These are phyloP conservation scores for Mycena alexandri DNA, from an alignment of 768 basidiomycete genomes.

Conservation along the genomic window DNA sequence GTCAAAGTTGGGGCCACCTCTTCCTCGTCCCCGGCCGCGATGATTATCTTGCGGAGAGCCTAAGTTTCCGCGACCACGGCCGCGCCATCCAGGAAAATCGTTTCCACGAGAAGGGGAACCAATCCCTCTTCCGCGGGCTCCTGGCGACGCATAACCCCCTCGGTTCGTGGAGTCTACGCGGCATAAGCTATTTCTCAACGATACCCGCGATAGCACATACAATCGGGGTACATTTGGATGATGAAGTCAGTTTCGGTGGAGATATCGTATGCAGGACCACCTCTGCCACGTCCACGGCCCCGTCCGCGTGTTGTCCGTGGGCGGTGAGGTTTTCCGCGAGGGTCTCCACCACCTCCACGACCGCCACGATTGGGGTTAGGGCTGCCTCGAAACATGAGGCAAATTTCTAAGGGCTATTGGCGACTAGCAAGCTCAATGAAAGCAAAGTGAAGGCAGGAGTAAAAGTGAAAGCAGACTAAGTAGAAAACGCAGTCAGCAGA, in stretches of 20 bases:
- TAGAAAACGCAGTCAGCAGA: too few species aligned
- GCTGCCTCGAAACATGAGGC: conserved; percentile 30
- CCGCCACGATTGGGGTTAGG: conserved; percentile 10
- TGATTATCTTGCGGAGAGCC: conserved; percentile 30
- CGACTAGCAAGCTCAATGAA: not conserved
- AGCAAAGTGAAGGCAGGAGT: conserved; percentile 6
- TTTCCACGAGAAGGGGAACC: conserved; percentile 41
- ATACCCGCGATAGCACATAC: conserved; percentile 40
- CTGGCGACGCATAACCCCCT: conserved; percentile 40
- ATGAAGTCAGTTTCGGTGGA: conserved; percentile 32
- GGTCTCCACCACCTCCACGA: conserved; percentile 35
- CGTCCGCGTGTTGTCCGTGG: conserved; percentile 46
- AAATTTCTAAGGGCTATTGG: conserved; percentile 13
- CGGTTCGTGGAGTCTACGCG: conserved; percentile 32
- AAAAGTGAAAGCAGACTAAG: not conserved
- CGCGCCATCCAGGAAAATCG: conserved; percentile 35
- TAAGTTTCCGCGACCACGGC: conserved; percentile 15
- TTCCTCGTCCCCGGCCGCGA: conserved; percentile 16
- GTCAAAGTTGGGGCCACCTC: conserved; percentile 7
- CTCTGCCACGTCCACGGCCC: conserved; percentile 41
- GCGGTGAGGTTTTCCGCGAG: conserved; percentile 39
- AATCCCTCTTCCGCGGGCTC: conserved; percentile 26
- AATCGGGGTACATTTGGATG: conserved; percentile 39
- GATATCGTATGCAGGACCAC: conserved; percentile 41
- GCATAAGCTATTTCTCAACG: conserved; percentile 28